phyloP scores from a whole-genome alignment of 441 rosid species.

The Eugenia klotzschiana region DNA sequence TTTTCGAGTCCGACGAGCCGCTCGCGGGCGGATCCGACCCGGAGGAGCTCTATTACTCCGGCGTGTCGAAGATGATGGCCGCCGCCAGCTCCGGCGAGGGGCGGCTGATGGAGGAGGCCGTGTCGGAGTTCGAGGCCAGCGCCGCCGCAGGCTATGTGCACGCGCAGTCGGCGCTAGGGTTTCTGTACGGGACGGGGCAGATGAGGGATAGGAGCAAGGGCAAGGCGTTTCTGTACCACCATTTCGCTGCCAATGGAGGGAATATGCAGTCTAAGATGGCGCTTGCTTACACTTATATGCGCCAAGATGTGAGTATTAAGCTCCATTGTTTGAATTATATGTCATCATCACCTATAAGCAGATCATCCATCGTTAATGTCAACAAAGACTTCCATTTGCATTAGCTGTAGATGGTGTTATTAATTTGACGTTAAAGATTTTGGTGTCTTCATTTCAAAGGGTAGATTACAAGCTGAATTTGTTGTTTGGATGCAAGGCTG shows the following conservation, averaged over 20 bases:
- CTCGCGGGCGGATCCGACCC: slow-evolving; percentile 9
- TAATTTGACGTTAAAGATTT: background rate
- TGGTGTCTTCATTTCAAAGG: background rate
- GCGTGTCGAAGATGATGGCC: slow-evolving; percentile 36
- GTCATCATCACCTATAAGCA: background rate
- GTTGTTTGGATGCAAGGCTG: background rate
- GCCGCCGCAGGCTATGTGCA: slow-evolving; percentile 55
- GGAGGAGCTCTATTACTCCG: slow-evolving; percentile 26
- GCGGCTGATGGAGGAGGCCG: slow-evolving; percentile 57
- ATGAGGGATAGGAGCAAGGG: slow-evolving; percentile 60
- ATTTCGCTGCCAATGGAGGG: slow-evolving; percentile 59
- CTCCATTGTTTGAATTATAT: background rate
- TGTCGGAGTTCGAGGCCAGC: slow-evolving; percentile 41
- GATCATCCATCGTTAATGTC: background rate
- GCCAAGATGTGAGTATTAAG: slow-evolving; percentile 61
- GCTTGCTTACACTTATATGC: slow-evolving; percentile 65
- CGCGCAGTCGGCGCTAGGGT: slow-evolving; percentile 64
- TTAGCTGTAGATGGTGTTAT: background rate
- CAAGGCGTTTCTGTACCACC: slow-evolving; percentile 64
- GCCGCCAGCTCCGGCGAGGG: slow-evolving; percentile 42
- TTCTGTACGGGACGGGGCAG: slow-evolving; percentile 59
- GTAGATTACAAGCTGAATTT: background rate
- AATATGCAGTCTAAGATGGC: slow-evolving; percentile 91
- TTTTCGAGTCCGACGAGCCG: slow-evolving; percentile 54
- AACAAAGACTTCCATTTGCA: background rate